phyloP scores from a whole-genome alignment of 768 basidiomycete species.

The Crepidotus variabilis region DNA sequence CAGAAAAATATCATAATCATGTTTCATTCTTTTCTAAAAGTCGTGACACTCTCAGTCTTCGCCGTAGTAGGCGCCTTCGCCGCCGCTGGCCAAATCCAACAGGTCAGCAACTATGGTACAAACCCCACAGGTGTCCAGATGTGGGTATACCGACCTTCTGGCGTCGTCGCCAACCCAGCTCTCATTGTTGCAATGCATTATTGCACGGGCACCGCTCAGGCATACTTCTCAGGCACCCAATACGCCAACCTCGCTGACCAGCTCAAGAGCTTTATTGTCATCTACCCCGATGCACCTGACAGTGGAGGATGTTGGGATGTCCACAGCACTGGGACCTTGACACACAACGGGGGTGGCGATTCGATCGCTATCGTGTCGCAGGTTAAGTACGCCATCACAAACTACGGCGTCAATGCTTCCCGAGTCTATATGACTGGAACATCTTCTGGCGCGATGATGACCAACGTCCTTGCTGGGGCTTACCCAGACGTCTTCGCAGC shows the following conservation, averaged over 20 bases:
- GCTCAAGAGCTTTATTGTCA: slow-evolving; percentile 43
- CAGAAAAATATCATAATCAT: not conserved
- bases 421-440: slow-evolving; percentile 50
- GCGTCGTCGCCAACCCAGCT: slow-evolving; percentile 33
- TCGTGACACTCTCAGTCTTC: slow-evolving; percentile 1
- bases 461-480: slow-evolving; percentile 48
- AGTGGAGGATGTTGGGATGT: slow-evolving; percentile 53
- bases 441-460: slow-evolving; percentile 60
- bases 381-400: slow-evolving; percentile 44
- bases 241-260: slow-evolving; percentile 47
- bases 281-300: slow-evolving; percentile 43
- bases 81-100: slow-evolving; percentile 29
- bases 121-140: slow-evolving; percentile 52
- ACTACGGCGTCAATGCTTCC: slow-evolving; percentile 41
- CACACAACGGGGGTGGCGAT: slow-evolving; percentile 53
- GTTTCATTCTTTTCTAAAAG: not conserved
- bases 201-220: slow-evolving; percentile 48
- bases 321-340: slow-evolving; percentile 43
- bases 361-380: slow-evolving; percentile 46
- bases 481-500: slow-evolving; percentile 54
- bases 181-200: slow-evolving; percentile 53
- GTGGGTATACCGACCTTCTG: slow-evolving; percentile 41
- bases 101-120: slow-evolving; percentile 43
- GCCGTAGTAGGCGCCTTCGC: slow-evolving; percentile 20
- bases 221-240: slow-evolving; percentile 44